Evolutionary conservation across 768 basidiomycete species (phyloP).

Genomic region (Scleroderma citrinum): DNA sequence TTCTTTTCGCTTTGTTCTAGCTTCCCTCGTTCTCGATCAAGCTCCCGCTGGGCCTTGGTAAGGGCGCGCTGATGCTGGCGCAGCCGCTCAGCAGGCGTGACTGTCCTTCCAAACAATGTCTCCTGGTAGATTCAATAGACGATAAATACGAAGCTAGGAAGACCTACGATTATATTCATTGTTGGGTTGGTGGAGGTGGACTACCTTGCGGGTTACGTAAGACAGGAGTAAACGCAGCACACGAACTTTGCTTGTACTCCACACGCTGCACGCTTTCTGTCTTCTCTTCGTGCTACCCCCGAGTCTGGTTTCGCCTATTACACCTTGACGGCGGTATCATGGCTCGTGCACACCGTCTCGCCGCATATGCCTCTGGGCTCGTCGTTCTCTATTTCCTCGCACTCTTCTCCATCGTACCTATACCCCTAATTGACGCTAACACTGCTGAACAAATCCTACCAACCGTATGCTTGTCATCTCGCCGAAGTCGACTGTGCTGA

Average conservation of each 20-base stretch:
- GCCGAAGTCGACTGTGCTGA: not conserved
- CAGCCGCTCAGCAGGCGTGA: conserved; percentile 94
- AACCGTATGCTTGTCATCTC: conserved; percentile 39
- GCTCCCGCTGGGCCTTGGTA: conserved; percentile 95
- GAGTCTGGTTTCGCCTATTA: conserved; percentile 3
- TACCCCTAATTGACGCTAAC: conserved; percentile 47
- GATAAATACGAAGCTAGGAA: not conserved
- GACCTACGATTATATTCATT: conserved; percentile 75
- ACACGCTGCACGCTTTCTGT: too few relatives aligned
- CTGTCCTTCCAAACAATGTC: conserved; percentile 87
- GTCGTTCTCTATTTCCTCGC: conserved; percentile 48
- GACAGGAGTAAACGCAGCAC: too few relatives aligned
- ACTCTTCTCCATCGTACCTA: conserved; percentile 46
- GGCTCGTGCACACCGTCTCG: conserved; percentile 56
- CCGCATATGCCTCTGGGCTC: conserved; percentile 35
- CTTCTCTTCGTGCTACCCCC: too few relatives aligned
- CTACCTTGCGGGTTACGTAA: too few relatives aligned
- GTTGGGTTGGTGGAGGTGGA: not conserved
- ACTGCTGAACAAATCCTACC: conserved; percentile 49
- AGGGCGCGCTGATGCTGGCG: conserved; percentile 95
- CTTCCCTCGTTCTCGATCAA: conserved; percentile 91
- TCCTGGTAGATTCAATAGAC: conserved; percentile 49
- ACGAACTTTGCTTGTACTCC: too few relatives aligned
- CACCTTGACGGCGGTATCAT: conserved; percentile 30
- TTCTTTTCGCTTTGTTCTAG: conserved; percentile 98